Evolutionary conservation across 2,329 filamentous ascomycete species (phyloP).

Genomic region (Fusarium keratoplasticum): DNA sequence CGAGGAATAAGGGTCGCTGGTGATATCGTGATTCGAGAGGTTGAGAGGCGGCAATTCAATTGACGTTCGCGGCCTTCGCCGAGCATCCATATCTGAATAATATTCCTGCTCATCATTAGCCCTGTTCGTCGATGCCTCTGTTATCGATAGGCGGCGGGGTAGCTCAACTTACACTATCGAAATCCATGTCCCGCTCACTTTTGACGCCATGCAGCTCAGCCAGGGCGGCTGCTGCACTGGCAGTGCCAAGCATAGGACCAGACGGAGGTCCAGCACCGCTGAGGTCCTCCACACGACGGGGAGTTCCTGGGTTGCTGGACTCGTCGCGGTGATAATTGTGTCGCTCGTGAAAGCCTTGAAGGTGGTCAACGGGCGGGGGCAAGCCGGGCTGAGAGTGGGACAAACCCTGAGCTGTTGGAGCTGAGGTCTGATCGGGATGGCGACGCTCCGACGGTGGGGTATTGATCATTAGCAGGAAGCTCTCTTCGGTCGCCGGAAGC

Average conservation of each 20-base stretch:
- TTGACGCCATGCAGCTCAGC: conserved; percentile 85
- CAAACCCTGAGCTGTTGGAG: conserved; percentile 49
- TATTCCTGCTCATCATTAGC: conserved; percentile 63
- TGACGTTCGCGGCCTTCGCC: conserved; percentile 72
- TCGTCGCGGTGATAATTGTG: conserved; percentile 76
- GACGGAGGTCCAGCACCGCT: conserved; percentile 55
- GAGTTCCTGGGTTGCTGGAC: conserved; percentile 74
- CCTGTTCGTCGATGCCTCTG: conserved; percentile 18
- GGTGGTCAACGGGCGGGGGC: conserved; percentile 36
- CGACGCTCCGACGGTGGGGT: conserved; percentile 82
- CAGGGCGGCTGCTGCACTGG: conserved; percentile 84
- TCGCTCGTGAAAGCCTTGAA: conserved; percentile 47
- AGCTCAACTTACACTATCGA: conserved; percentile 74
- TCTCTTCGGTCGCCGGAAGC: conserved; percentile 97
- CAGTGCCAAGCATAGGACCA: conserved; percentile 64
- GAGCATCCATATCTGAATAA: conserved; percentile 77
- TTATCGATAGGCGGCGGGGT: conserved; percentile 46
- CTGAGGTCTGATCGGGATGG: conserved; percentile 53
- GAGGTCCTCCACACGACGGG: conserved; percentile 77
- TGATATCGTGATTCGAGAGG: conserved; percentile 67
- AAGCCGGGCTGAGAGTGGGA: conserved; percentile 31
- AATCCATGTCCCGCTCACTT: conserved; percentile 81
- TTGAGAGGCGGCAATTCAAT: conserved; percentile 81
- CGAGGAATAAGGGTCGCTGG: conserved; percentile 78
- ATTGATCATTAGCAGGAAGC: conserved; percentile 96